Evolutionary conservation across 805 yeast species (phyloP), one percentile per base, ranked within the genome.

Genomic region (Spathaspora girioi): DNA sequence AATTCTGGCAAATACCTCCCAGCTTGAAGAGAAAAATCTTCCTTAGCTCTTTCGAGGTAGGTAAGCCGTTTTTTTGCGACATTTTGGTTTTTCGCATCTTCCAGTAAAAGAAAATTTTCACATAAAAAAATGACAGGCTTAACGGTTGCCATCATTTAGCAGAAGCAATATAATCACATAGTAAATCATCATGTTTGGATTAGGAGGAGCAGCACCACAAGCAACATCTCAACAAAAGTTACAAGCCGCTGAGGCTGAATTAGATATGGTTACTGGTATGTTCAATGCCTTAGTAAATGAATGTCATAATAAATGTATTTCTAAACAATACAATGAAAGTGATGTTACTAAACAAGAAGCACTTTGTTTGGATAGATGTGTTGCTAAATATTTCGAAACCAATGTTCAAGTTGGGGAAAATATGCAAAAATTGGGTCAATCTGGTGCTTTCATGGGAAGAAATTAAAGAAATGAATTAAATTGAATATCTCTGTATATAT

Each of bases 241-340:
- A 55, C 79, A 80, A 63, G 96, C 96, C 59, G 99, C 99, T 48
- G 98, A 93, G 75, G 89, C 97, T 52, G 99, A 93, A 72, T 80
- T 93, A 59, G 99, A 93, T 70, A 87, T 94, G 84, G 97, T 93
- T 61, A 92, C 97, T 40, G 97, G 94, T 61, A 91, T 93, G 97
- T 93, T 93, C 83, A 93, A 93, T 82, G 81, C 85, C 63, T 77
- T 92, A 63, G 96, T 91, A 20, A 92, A 86, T 63, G 86, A 89
- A 60, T 92, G 98, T 69, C 94, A 92, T 71, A 70, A 75, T 59
- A 92, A 92, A 75, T 92, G 98, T 76, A 87, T 91, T 66, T 78
- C 62, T 64, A 76, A 74, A 56, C 61, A 74, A 48, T 92, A 91
- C 74, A 61, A 70, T 48, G 92, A 89, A 49, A 86, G 90, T 50